Conservation (phyloP, 192 early-diverging fungal species). For the Funneliformis mosseae region DNA sequence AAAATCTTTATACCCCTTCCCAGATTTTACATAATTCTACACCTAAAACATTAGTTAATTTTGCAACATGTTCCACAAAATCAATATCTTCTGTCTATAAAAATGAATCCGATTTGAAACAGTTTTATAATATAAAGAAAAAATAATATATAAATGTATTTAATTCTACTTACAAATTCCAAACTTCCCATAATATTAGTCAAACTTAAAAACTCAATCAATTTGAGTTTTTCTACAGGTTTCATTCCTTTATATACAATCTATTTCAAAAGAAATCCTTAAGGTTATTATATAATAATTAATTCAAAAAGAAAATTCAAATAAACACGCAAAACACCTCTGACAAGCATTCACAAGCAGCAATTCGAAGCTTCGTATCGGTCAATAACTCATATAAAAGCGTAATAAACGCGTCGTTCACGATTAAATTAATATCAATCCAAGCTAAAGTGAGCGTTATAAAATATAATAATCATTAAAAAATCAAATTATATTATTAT, state of each 20-base stretch:
- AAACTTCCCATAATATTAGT: constrained; percentile 50
- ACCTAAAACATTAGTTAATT: constrained; percentile 73
- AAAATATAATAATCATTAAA: background rate
- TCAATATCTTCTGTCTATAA: constrained; percentile 50
- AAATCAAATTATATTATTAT: too few relatives aligned
- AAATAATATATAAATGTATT: background rate
- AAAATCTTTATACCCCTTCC: constrained; percentile 42
- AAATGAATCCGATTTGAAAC: background rate
- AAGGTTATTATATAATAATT: background rate
- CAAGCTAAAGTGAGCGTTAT: constrained; percentile 55
- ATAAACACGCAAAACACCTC: constrained; percentile 44
- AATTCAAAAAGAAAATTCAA: background rate
- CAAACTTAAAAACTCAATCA: constrained; percentile 76
- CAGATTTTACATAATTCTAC: constrained; percentile 70
- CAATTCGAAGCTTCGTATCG: constrained; percentile 60
- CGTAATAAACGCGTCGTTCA: constrained; percentile 78
- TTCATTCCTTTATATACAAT: constrained; percentile 94
- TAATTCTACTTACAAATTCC: constrained; percentile 45
- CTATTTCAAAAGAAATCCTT: background rate
- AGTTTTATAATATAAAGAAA: background rate
- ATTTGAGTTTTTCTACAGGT: constrained; percentile 82
- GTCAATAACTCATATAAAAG: constrained; percentile 75
- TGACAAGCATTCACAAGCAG: constrained; percentile 81
- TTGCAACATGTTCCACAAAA: constrained; percentile 71
- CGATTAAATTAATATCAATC: constrained; percentile 92